A percentile compares a stretch with the other conserved stretches of the same genome.
Evolutionary conservation across 257 asterid species (phyloP).

Genomic region (Ocimum tenuiflorum): DNA sequence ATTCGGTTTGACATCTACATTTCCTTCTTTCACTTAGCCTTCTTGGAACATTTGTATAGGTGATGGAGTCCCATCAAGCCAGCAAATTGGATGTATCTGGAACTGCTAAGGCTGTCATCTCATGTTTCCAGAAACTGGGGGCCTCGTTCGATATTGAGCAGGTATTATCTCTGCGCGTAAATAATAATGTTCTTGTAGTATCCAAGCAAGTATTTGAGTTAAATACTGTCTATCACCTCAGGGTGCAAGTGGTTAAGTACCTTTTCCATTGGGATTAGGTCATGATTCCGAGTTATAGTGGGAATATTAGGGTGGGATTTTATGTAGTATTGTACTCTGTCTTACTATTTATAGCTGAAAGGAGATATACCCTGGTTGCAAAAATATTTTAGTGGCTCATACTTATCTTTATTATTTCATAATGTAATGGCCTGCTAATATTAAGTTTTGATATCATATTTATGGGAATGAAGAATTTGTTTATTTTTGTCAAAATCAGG

Average conservation of each 20-base stretch:
- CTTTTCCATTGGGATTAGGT: too few species aligned
- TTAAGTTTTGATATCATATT: not conserved
- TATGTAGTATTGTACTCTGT: too few species aligned
- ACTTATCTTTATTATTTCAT: not conserved
- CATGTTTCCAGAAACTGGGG: conserved; percentile 87
- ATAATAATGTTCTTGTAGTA: not conserved
- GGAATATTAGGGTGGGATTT: too few species aligned
- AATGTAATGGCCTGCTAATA: conserved; percentile 1
- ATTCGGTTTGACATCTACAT: not conserved
- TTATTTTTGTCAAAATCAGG: not conserved
- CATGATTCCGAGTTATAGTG: too few species aligned
- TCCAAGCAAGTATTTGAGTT: conserved; percentile 4
- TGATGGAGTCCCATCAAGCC: conserved; percentile 96
- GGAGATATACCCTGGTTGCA: not conserved
- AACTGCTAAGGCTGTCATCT: conserved; percentile 90
- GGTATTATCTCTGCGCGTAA: conserved; percentile 31
- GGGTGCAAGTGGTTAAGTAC: too few species aligned
- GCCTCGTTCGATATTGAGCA: conserved; percentile 61
- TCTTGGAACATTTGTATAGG: conserved; percentile 27
- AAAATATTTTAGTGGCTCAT: not conserved
- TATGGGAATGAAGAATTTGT: not conserved
- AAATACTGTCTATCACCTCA: too few species aligned
- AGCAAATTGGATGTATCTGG: conserved; percentile 87
- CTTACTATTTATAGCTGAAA: not conserved
- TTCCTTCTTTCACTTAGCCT: not conserved